These are phyloP conservation scores for Cucurbita argyrosperma DNA, from an alignment of 306 rosid species.

Conservation along the genomic window DNA sequence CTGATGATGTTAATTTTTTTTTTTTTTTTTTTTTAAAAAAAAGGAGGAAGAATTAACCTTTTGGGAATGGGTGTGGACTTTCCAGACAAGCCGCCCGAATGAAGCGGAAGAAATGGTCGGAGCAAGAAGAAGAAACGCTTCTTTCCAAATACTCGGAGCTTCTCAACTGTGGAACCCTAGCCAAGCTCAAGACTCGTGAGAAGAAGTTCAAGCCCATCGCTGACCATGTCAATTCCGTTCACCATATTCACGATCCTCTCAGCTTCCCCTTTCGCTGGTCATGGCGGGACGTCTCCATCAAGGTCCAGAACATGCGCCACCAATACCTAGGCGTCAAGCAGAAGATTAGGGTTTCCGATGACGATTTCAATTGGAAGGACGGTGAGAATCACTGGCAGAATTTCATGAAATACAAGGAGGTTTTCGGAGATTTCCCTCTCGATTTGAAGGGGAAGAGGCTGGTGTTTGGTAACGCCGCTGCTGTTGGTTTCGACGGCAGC, in stretches of 20 bases:
- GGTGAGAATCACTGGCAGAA: constrained; percentile 87
- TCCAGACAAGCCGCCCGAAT: constrained; percentile 5
- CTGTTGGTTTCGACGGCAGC: constrained; percentile 19
- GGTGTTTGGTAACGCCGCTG: constrained; percentile 6
- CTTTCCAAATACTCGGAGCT: constrained; percentile 65
- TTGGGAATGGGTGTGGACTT: background rate
- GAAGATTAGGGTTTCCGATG: constrained; percentile 58
- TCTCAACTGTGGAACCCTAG: constrained; percentile 40
- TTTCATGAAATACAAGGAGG: constrained; percentile 66
- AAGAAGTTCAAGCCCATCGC: constrained; percentile 93
- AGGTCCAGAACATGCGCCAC: constrained; percentile 96
- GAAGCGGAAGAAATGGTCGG: constrained; percentile 99
- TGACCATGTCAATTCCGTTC: constrained; percentile 62
- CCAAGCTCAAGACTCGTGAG: constrained; percentile 85
- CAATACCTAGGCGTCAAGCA: constrained; percentile 91
- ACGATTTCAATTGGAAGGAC: constrained; percentile 74
- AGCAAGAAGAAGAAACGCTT: constrained; percentile 67
- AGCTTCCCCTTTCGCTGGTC: constrained; percentile 84
- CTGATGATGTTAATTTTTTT: too few relatives aligned
- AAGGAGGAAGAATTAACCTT: too few relatives aligned
- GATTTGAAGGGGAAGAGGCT: constrained; percentile 29
- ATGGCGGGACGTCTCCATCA: constrained; percentile 95
- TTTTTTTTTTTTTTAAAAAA: too few relatives aligned
- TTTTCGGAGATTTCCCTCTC: constrained; percentile 68
- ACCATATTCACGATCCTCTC: constrained; percentile 48